Evolutionary conservation across 495 filamentous ascomycete species (phyloP).

Genomic region (Aspergillus sclerotioniger): DNA sequence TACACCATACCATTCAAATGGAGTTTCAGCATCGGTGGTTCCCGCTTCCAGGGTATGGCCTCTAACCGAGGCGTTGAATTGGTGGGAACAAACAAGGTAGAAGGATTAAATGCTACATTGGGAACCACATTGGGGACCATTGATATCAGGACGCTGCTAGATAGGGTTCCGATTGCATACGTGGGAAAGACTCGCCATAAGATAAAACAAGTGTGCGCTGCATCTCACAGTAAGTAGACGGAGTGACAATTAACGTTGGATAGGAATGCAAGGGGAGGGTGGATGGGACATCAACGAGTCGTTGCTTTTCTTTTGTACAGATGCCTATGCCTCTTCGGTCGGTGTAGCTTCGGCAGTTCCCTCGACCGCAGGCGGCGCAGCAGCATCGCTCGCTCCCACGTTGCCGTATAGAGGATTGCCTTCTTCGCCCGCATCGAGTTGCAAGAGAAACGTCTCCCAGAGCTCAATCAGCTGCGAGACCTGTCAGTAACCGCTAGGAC

Average conservation of each 20-base stretch:
- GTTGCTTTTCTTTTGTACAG: conserved; percentile 21
- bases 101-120: neutral
- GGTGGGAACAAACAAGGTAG: neutral
- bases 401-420: conserved; percentile 74
- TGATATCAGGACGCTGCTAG: conserved; percentile 10
- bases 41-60: conserved; percentile 9
- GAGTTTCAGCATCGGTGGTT: conserved; percentile 4
- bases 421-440: conserved; percentile 90
- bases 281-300: conserved; percentile 5
- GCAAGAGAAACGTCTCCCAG: conserved; percentile 97
- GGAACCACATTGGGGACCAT: neutral
- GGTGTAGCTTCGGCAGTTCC: conserved; percentile 33
- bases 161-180: conserved; percentile 14
- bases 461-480: conserved; percentile 82
- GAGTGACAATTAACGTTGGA: conserved; percentile 3
- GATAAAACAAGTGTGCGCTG: conserved; percentile 13
- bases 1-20: conserved; percentile 8
- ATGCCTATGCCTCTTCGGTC: conserved; percentile 37
- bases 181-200: conserved; percentile 16
- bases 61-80: neutral
- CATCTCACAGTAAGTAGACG: conserved; percentile 14
- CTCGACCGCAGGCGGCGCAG: conserved; percentile 20
- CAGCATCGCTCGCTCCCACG: conserved; percentile 31
- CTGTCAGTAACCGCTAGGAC: neutral
- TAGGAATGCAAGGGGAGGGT: conserved; percentile 1